These are phyloP conservation scores for Rhodotorula sp. DNA, from an alignment of 1,284 basidiomycete species.

Conservation along the genomic window DNA sequence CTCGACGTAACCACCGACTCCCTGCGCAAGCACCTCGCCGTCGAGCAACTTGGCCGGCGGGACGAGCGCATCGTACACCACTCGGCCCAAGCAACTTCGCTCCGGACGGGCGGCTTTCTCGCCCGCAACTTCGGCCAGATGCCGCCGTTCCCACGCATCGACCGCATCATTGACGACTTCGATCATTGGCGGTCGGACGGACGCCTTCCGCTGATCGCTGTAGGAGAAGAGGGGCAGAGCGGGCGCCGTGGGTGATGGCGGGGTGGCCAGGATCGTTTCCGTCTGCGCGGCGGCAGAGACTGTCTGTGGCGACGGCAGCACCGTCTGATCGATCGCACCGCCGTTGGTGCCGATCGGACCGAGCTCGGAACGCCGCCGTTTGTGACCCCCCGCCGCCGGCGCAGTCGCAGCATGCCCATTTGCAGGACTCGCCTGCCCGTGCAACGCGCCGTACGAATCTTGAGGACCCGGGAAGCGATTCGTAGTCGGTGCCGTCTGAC, in stretches of 20 bases:
- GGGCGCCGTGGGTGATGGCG: background rate
- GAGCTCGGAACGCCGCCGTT: constrained; percentile 1
- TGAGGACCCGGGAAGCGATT: too few species aligned
- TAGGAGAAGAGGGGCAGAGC: constrained; percentile 26
- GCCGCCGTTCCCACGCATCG: background rate
- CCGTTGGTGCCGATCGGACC: background rate
- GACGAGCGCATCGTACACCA: constrained; percentile 40
- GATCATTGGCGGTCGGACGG: constrained; percentile 27
- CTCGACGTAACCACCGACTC: constrained; percentile 39
- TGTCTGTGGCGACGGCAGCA: background rate
- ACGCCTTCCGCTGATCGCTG: constrained; percentile 19
- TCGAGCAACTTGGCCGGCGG: constrained; percentile 38
- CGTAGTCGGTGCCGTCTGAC: background rate
- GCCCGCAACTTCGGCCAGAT: background rate
- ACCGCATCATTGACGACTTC: constrained; percentile 28
- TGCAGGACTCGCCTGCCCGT: background rate
- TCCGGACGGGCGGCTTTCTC: background rate
- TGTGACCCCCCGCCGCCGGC: background rate
- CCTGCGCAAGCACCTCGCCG: constrained; percentile 30
- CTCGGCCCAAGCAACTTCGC: constrained; percentile 33
- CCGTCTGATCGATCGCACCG: background rate
- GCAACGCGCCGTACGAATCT: background rate
- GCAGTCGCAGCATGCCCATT: background rate
- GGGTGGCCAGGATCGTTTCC: background rate
- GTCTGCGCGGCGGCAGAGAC: background rate